A percentile compares a stretch with the other conserved stretches of the same genome.
Conservation (phyloP, 169 alveolate genomes). For the Cryptosporidium sp. region DNA sequence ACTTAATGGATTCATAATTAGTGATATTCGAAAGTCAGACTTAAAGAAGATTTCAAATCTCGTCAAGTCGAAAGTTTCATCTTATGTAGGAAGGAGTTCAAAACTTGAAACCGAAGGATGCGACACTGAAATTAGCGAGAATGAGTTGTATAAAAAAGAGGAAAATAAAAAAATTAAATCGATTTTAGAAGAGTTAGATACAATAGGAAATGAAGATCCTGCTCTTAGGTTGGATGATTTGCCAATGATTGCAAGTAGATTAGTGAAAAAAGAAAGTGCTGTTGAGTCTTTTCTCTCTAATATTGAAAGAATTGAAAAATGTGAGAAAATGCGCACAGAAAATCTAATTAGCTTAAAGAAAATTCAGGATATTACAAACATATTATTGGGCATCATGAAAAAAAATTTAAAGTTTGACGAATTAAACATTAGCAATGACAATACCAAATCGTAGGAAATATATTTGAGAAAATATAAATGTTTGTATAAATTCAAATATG, state of each 20-base stretch:
- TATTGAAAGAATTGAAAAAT: conserved; percentile 3
- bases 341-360: conserved; percentile 8
- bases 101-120: conserved; percentile 2
- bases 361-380: background rate
- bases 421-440: background rate
- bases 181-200: conserved; percentile 2
- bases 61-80: conserved; percentile 53
- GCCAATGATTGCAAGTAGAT: background rate
- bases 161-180: conserved; percentile 10
- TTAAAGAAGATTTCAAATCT: conserved; percentile 61
- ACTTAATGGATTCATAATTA: conserved; percentile 46
- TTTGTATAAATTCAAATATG: too few relatives aligned
- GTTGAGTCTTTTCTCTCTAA: background rate
- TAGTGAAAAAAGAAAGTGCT: background rate
- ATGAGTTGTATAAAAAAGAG: background rate
- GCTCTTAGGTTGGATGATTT: background rate
- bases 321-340: background rate
- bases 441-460: background rate
- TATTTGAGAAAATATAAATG: background rate
- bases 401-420: background rate
- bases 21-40: conserved; percentile 42
- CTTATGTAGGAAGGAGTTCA: conserved; percentile 13
- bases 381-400: background rate
- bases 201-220: background rate
- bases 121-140: background rate